These are phyloP conservation scores for Colletotrichum orbiculare DNA, from an alignment of 2,329 filamentous ascomycete genomes.

Conservation along the genomic window DNA sequence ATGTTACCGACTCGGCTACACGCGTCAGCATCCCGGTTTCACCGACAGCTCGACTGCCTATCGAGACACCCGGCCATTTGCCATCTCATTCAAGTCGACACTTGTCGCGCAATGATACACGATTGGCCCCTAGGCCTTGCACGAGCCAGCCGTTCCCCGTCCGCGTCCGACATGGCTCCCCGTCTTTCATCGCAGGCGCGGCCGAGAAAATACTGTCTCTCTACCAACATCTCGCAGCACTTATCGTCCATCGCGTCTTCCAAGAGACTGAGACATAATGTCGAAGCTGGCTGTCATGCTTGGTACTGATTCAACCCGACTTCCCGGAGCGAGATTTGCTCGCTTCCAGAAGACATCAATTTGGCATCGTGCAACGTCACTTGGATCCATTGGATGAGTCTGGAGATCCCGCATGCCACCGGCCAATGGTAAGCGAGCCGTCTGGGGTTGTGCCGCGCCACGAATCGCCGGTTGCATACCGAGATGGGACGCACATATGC, in stretches of 20 bases:
- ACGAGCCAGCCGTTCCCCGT: slow-evolving; percentile 19
- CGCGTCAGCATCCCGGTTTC: slow-evolving; percentile 1
- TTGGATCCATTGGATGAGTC: slow-evolving; percentile 10
- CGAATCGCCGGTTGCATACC: slow-evolving; percentile 21
- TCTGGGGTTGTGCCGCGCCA: slow-evolving; percentile 27
- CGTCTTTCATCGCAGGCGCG: background rate
- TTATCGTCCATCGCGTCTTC: background rate
- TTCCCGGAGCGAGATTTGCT: background rate
- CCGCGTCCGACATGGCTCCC: slow-evolving; percentile 4
- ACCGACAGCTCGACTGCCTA: slow-evolving; percentile 3
- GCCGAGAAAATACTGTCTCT: background rate
- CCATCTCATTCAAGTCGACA: slow-evolving; percentile 1
- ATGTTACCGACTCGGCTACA: slow-evolving; percentile 14
- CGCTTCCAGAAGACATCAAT: slow-evolving; percentile 16
- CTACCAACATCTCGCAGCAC: background rate
- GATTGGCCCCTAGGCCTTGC: slow-evolving; percentile 15
- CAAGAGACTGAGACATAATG: slow-evolving; percentile 4
- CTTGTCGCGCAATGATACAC: slow-evolving; percentile 27
- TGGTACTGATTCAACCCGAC: background rate
- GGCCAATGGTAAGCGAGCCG: slow-evolving; percentile 7
- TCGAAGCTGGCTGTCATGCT: too few relatives aligned
- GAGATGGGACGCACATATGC: slow-evolving; percentile 24
- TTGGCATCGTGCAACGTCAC: slow-evolving; percentile 10
- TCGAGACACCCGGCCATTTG: slow-evolving; percentile 5
- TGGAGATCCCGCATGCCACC: slow-evolving; percentile 28